Conservation (phyloP, 257 asterid species). For the Leptodermis oblonga region DNA sequence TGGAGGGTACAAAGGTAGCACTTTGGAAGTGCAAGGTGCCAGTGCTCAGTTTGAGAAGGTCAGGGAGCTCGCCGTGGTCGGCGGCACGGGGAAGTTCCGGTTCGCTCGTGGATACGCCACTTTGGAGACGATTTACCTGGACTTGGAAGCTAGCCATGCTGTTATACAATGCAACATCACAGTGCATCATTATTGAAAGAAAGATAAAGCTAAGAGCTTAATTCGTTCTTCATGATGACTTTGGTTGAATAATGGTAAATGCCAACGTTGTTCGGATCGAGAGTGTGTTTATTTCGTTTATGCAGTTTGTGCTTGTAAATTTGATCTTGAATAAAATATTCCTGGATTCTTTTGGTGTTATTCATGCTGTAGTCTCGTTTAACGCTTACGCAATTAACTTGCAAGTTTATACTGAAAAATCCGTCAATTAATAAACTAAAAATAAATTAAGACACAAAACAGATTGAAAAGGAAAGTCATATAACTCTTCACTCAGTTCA, state of each 20-base stretch:
- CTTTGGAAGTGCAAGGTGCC: conserved; percentile 44
- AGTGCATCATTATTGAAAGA: neutral
- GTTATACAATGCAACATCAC: conserved; percentile 24
- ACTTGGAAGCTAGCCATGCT: conserved; percentile 24
- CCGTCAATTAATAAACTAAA: too few species aligned
- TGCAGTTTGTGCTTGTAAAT: neutral
- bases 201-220: neutral
- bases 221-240: too few species aligned
- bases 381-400: too few species aligned
- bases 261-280: neutral
- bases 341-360: too few species aligned
- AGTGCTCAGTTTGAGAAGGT: conserved; percentile 46
- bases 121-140: conserved; percentile 44
- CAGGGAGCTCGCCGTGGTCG: conserved; percentile 56
- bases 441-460: too few species aligned
- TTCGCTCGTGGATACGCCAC: conserved; percentile 49
- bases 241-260: neutral
- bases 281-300: neutral
- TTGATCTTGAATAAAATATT: neutral
- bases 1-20: conserved; percentile 34
- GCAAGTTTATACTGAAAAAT: too few species aligned
- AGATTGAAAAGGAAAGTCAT: too few species aligned
- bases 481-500: too few species aligned
- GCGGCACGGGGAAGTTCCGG: conserved; percentile 55
- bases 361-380: too few species aligned